Percentiles rank a stretch among this genome's conserved stretches.
phyloP scores from a whole-genome alignment of 352 stramenopile genomes.

The Phytophthora pini region DNA sequence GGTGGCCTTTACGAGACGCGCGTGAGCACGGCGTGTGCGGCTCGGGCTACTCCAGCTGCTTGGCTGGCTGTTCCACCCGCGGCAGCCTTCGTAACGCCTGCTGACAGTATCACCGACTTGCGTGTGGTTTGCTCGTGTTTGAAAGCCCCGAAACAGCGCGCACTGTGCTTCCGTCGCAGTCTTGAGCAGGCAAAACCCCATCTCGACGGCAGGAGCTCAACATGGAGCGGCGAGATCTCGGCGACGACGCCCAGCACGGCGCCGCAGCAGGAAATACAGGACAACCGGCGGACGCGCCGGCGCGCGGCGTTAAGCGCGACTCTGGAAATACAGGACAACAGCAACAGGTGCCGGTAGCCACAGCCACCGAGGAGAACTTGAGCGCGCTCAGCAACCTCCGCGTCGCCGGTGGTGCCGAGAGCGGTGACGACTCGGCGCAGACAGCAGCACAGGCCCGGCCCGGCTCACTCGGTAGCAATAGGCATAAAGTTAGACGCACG shows the following conservation, averaged over 20 bases:
- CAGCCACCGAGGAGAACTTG: conserved; percentile 43
- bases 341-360: not conserved
- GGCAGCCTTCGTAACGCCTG: conserved; percentile 4
- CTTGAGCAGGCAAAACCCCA: too few species aligned
- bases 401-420: conserved; percentile 31
- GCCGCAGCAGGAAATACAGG: conserved; percentile 12
- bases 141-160: conserved; percentile 21
- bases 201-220: not conserved
- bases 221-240: conserved; percentile 21
- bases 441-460: conserved; percentile 11
- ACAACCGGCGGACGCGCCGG: not conserved
- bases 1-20: conserved; percentile 24
- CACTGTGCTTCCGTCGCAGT: conserved; percentile 20
- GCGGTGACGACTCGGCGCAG: conserved; percentile 14
- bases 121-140: conserved; percentile 30
- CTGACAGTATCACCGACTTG: conserved; percentile 29
- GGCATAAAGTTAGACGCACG: conserved; percentile 32
- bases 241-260: not conserved
- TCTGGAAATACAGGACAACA: not conserved
- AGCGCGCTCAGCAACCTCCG: conserved; percentile 49
- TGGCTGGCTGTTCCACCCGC: conserved; percentile 22
- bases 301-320: conserved; percentile 17
- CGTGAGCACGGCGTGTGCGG: conserved; percentile 12
- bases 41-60: conserved; percentile 29
- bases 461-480: conserved; percentile 23